Percentiles rank a stretch among this genome's conserved stretches.
Conservation (phyloP, 129 eudicot species). For the Centrapalus pauciflorus region DNA sequence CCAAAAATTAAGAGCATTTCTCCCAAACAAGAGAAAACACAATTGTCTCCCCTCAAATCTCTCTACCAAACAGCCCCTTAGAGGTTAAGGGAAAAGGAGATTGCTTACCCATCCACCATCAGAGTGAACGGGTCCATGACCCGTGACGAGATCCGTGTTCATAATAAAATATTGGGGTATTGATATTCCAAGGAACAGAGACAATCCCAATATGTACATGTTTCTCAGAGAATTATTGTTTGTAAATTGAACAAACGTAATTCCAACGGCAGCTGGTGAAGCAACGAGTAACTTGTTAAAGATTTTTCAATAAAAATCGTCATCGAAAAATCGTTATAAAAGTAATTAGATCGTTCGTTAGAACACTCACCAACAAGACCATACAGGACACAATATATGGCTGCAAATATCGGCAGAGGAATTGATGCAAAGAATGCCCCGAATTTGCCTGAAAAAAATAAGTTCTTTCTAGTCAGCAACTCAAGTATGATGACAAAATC, state of each 20-base stretch:
- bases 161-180: conserved; percentile 80
- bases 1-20: too few relatives aligned
- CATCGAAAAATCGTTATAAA: not conserved
- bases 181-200: conserved; percentile 87
- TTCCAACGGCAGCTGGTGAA: conserved; percentile 78
- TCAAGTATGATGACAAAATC: not conserved
- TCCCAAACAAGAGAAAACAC: too few relatives aligned
- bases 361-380: conserved; percentile 85
- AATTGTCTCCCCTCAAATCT: too few relatives aligned
- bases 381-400: conserved; percentile 75
- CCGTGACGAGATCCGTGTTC: conserved; percentile 46
- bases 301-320: too few relatives aligned
- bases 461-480: conserved; percentile 8
- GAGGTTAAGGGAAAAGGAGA: not conserved
- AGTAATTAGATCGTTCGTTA: not conserved
- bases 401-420: conserved; percentile 87
- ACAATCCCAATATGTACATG: conserved; percentile 70
- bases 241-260: conserved; percentile 78
- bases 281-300: conserved; percentile 1
- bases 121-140: conserved; percentile 70
- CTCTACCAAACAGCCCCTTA: too few relatives aligned
- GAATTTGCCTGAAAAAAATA: conserved; percentile 72
- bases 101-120: conserved; percentile 81
- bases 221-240: conserved; percentile 92
- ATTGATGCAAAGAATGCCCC: conserved; percentile 97